These are phyloP conservation scores for Ulota crispa DNA, from an alignment of 225 moss, liverwort and hornwort genomes.

Conservation along the genomic window DNA sequence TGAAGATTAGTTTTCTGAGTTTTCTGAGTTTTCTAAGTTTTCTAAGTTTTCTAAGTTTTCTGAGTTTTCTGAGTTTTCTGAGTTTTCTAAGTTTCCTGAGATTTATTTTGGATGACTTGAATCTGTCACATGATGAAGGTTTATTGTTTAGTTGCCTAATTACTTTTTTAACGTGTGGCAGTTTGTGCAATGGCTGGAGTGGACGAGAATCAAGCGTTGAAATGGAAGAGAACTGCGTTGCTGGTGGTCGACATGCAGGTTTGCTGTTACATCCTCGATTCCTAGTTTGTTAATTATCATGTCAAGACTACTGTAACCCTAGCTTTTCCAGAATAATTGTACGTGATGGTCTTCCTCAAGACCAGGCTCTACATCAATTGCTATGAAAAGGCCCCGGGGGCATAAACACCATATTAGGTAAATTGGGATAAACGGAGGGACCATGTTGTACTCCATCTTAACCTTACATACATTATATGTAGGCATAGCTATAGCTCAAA, in stretches of 20 bases:
- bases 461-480: too few relatives aligned
- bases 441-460: too few relatives aligned
- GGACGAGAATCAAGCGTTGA: slow-evolving; percentile 32
- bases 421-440: too few relatives aligned
- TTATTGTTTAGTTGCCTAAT: background rate
- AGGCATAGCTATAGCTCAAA: too few relatives aligned
- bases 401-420: too few relatives aligned
- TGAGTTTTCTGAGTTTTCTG: too few relatives aligned
- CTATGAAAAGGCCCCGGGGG: too few relatives aligned
- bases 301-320: background rate
- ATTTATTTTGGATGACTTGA: background rate
- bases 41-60: background rate
- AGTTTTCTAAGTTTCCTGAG: background rate
- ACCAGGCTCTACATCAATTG: background rate
- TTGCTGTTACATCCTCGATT: background rate
- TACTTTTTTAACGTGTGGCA: background rate
- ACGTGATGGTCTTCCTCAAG: background rate
- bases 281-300: background rate
- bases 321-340: background rate
- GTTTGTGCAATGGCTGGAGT: slow-evolving; percentile 39
- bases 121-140: background rate
- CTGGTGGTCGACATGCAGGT: slow-evolving; percentile 98
- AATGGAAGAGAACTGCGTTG: slow-evolving; percentile 82
- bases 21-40: background rate
- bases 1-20: background rate